These are phyloP conservation scores for Aspergillus viridinutans DNA, from an alignment of 2,329 filamentous ascomycete genomes.

Conservation along the genomic window DNA sequence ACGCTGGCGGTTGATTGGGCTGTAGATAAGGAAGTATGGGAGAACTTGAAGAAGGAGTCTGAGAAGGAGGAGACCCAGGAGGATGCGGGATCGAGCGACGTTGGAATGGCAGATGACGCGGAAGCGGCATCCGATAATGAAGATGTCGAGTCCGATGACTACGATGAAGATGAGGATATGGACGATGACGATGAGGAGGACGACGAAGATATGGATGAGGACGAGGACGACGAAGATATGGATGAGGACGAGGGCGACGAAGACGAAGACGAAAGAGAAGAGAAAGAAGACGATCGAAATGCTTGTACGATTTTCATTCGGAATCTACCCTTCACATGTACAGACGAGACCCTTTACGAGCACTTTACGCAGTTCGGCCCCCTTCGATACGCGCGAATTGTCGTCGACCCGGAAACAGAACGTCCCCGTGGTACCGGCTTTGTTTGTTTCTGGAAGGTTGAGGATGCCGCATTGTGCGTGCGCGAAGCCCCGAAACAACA, in stretches of 20 bases:
- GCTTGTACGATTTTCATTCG: constrained; percentile 83
- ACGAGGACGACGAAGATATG: too few relatives aligned
- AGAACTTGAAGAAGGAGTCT: constrained; percentile 55
- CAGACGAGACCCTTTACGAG: constrained; percentile 74
- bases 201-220: constrained; percentile 41
- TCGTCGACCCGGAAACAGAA: constrained; percentile 79
- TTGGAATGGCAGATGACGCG: constrained; percentile 55
- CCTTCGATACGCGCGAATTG: constrained; percentile 86
- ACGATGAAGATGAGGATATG: constrained; percentile 34
- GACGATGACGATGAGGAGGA: constrained; percentile 30
- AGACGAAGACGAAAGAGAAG: constrained; percentile 43
- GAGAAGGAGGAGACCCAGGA: constrained; percentile 20
- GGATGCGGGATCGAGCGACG: constrained; percentile 43
- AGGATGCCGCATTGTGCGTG: constrained; percentile 73
- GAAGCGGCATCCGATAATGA: constrained; percentile 47
- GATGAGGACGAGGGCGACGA: constrained; percentile 40
- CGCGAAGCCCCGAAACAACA: constrained; percentile 63
- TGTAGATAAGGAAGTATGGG: constrained; percentile 84
- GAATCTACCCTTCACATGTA: constrained; percentile 85
- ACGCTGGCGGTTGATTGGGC: constrained; percentile 94
- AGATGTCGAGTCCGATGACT: constrained; percentile 25
- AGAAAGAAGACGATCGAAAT: constrained; percentile 52
- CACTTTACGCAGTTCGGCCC: constrained; percentile 86
- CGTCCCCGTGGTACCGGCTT: constrained; percentile 90
- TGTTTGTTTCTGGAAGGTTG: constrained; percentile 78